Base-by-base conservation (phyloP, 257 asterid species). In the Lycium ferocissimum region DNA sequence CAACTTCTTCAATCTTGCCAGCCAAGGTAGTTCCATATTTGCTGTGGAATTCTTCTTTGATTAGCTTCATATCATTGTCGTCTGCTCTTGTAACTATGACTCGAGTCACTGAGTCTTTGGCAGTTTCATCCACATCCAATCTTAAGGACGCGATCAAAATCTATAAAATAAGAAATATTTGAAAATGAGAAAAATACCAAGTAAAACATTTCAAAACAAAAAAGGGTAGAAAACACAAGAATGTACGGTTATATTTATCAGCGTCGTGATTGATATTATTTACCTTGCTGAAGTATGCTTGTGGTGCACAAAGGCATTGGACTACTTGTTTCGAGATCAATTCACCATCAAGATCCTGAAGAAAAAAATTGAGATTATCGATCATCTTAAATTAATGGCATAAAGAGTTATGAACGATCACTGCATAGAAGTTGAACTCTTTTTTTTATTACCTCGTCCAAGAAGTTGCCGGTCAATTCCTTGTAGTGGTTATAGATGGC, bases 21-120 rank as follows among this genome's bases (percentile, higher is more conserved):
- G 90, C n/a, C 33, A 94, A 87, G 84, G 85, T 71, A 12, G 83
- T 85, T 35, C 97, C 94, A 84, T 54, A 87, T 73, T 86, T 89
- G 17, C 56, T 43, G 13, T 80, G 45, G 83, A 80, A 92, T 51
- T 92, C 97, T 58, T 91, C 93, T 86, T 93, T 92, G 86, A 95
- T 95, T 38, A 85, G 91, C 87, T 92, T 93, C 91, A 93, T 92
- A 72, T 95, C 97, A 12, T 66, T 91, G 10, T 95, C 98, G 18
- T 95, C 98, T 1, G 97, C 97, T 84, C 94, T 87, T 6, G 97
- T 92, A 53, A 90, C 94, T 18, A 93, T 92, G 22, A 95, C 91
- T 85, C 98, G 87, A 5, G 92, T 95, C 88, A 90, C 90, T 6
- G 91, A 89, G 54, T 92, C 97, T 88, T 90, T 93, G 5, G 84